Evolutionary conservation across 345 rosid genomes (phyloP).

Genomic region (Combretum micranthum): DNA sequence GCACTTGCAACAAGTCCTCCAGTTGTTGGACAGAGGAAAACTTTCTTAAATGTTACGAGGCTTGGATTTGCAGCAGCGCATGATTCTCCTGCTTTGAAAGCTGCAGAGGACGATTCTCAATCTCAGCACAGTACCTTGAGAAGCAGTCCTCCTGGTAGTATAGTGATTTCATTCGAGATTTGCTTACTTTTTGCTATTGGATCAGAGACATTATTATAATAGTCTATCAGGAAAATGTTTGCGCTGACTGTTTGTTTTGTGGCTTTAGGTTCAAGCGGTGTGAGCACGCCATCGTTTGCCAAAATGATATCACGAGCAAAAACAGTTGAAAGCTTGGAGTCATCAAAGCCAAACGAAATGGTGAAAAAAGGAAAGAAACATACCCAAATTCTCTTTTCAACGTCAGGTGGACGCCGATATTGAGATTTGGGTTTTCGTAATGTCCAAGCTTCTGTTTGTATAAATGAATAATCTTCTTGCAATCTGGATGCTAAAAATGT

Average conservation of each 20-base stretch:
- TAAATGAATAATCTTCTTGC: no score
- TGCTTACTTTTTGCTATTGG: not conserved
- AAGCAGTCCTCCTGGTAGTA: slow-evolving; percentile 31
- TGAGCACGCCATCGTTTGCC: slow-evolving; percentile 66
- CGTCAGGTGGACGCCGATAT: slow-evolving; percentile 80
- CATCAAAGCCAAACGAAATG: slow-evolving; percentile 36
- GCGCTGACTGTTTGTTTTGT: not conserved
- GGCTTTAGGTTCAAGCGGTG: slow-evolving; percentile 40
- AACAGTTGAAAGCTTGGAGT: slow-evolving; percentile 25
- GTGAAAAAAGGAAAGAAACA: slow-evolving; percentile 80
- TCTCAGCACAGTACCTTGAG: slow-evolving; percentile 21
- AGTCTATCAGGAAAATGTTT: not conserved
- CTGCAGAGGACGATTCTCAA: slow-evolving; percentile 35
- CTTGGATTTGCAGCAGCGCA: slow-evolving; percentile 92
- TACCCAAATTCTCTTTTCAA: slow-evolving; percentile 68
- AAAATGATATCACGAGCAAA: slow-evolving; percentile 54
- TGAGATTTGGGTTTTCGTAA: slow-evolving; percentile 11
- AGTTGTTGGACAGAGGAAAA: slow-evolving; percentile 47
- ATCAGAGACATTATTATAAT: not conserved
- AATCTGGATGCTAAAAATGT: not conserved
- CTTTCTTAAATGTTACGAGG: slow-evolving; percentile 78
- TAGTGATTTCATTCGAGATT: slow-evolving; percentile 12
- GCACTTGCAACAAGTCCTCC: slow-evolving; percentile 62
- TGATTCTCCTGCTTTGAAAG: slow-evolving; percentile 76
- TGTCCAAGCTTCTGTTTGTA: not conserved